phyloP scores from a whole-genome alignment of 2,329 filamentous ascomycete species.

The Colletotrichum echinochloae region DNA sequence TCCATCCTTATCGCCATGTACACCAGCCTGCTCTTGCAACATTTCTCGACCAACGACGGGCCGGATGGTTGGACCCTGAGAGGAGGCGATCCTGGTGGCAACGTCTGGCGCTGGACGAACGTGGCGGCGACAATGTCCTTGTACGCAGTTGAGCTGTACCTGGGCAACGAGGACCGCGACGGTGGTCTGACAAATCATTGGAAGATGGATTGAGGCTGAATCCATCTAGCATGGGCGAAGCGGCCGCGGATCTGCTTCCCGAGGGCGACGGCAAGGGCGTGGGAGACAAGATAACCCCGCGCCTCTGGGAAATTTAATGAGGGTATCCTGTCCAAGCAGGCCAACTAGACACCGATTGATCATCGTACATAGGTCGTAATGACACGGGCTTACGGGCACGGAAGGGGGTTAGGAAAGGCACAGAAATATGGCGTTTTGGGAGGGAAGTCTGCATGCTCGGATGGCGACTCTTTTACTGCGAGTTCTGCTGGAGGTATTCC shows the following conservation, averaged over 20 bases:
- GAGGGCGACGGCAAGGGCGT: background rate
- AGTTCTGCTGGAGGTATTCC: conserved; percentile 24
- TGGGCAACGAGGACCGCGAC: conserved; percentile 86
- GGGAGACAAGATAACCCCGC: background rate
- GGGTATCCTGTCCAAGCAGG: conserved; percentile 22
- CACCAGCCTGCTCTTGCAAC: conserved; percentile 93
- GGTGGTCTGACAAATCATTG: conserved; percentile 81
- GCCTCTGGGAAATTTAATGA: conserved; percentile 23
- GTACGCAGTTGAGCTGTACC: conserved; percentile 90
- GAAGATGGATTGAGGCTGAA: conserved; percentile 82
- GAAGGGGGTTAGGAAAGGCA: conserved; percentile 31
- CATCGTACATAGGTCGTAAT: conserved; percentile 39
- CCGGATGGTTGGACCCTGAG: conserved; percentile 86
- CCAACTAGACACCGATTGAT: conserved; percentile 29
- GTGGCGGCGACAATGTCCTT: conserved; percentile 88
- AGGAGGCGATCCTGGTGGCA: conserved; percentile 84
- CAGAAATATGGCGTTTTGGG: conserved; percentile 42
- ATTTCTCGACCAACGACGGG: conserved; percentile 84
- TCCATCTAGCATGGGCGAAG: background rate
- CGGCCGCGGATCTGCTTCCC: background rate
- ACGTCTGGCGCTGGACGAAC: conserved; percentile 94
- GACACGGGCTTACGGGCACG: conserved; percentile 34
- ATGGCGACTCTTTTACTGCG: conserved; percentile 32
- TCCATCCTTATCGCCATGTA: conserved; percentile 96
- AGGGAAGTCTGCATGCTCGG: conserved; percentile 37